phyloP scores from a whole-genome alignment of 2,329 filamentous ascomycete species.

The Colletotrichum costaricense region DNA sequence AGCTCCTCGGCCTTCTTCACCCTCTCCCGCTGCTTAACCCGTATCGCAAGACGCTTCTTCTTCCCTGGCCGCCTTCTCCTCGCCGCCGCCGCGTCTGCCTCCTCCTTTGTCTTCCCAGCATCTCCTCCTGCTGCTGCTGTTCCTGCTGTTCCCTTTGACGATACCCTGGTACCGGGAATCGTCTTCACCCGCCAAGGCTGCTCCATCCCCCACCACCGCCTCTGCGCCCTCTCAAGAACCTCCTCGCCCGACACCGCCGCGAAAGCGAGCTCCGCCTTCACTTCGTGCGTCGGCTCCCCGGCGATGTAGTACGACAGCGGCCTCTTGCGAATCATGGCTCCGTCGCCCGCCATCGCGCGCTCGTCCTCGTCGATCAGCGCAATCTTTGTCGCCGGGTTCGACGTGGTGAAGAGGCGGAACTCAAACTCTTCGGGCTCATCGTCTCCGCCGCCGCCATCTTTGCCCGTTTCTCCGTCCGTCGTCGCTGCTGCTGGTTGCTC shows the following conservation, averaged over 20 bases:
- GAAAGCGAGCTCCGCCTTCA: constrained; percentile 52
- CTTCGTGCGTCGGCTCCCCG: constrained; percentile 47
- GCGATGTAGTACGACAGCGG: constrained; percentile 63
- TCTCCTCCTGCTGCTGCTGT: too few species aligned
- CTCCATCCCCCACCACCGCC: constrained; percentile 67
- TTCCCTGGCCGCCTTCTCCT: constrained; percentile 65
- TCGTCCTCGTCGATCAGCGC: constrained; percentile 58
- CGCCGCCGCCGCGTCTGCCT: constrained; percentile 40
- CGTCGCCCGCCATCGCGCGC: constrained; percentile 46
- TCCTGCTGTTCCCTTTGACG: not conserved
- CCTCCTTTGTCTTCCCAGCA: not conserved
- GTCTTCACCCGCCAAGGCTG: constrained; percentile 68
- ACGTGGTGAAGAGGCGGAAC: constrained; percentile 68
- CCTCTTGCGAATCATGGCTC: constrained; percentile 49
- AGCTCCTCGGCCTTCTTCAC: constrained; percentile 53
- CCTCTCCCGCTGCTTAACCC: constrained; percentile 56
- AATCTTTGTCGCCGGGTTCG: constrained; percentile 59
- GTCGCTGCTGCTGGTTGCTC: constrained; percentile 15
- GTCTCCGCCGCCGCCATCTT: constrained; percentile 37
- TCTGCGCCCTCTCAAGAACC: constrained; percentile 55
- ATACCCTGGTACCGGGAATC: constrained; percentile 42
- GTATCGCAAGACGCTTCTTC: constrained; percentile 65
- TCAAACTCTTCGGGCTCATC: constrained; percentile 58
- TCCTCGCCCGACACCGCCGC: constrained; percentile 65
- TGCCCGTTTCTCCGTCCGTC: constrained; percentile 27